phyloP scores from a whole-genome alignment of 305 asterid genomes.

The Solanum hybrid region DNA sequence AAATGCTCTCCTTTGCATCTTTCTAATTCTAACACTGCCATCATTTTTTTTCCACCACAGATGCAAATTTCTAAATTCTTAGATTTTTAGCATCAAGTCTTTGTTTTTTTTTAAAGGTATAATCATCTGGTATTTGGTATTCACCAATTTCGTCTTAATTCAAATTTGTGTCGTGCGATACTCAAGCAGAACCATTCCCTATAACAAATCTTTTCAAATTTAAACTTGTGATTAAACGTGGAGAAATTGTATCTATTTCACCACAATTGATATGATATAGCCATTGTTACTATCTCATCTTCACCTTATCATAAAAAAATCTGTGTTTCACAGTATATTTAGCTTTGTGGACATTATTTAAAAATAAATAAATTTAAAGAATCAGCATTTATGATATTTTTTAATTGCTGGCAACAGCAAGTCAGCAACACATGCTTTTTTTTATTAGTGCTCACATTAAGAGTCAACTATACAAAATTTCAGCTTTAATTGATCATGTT shows the following conservation, averaged over 20 bases:
- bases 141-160: not conserved
- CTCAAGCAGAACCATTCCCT: not conserved
- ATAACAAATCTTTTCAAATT: not conserved
- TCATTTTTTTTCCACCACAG: not conserved
- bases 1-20: not conserved
- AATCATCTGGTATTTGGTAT: not conserved
- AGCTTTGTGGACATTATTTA: not conserved
- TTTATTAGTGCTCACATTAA: not conserved
- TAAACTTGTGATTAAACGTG: not conserved
- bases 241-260: not conserved
- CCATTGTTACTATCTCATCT: not conserved
- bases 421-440: not conserved
- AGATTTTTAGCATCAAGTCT: not conserved
- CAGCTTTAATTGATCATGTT: not conserved
- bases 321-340: not conserved
- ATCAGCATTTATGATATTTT: not conserved
- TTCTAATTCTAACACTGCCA: not conserved
- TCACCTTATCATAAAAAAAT: not conserved
- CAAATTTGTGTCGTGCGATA: rapidly evolving
- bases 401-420: not conserved
- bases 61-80: not conserved
- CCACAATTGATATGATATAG: not conserved
- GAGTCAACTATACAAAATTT: not conserved
- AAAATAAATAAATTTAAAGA: not conserved
- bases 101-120: not conserved